Percentiles rank a stretch among this genome's conserved stretches.
These are phyloP conservation scores for Protomyces inundatus DNA, from an alignment of 1,139 yeast genomes.

Conservation along the genomic window DNA sequence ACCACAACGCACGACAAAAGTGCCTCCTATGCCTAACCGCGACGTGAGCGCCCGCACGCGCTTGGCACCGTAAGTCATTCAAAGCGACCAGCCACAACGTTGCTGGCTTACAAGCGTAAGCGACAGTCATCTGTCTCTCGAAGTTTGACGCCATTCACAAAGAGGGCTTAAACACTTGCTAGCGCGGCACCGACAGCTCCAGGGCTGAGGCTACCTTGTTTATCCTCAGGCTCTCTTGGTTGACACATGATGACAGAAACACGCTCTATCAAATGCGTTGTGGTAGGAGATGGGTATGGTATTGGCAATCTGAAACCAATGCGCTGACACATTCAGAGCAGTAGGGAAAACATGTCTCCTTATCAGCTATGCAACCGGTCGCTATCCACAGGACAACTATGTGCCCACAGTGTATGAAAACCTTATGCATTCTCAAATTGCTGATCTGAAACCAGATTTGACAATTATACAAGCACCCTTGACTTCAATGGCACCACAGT, in stretches of 20 bases:
- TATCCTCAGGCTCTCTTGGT: conserved; percentile 56
- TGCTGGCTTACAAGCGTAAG: too few species aligned
- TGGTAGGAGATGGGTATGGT: conserved; percentile 80
- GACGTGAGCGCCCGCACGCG: too few species aligned
- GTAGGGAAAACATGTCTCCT: conserved; percentile 90
- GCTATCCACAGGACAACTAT: conserved; percentile 82
- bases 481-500: conserved; percentile 75
- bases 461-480: conserved; percentile 80
- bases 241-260: too few species aligned
- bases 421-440: too few species aligned
- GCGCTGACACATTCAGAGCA: conserved; percentile 47
- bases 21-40: too few species aligned
- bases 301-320: background rate
- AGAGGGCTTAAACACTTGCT: too few species aligned
- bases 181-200: background rate
- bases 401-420: conserved; percentile 65
- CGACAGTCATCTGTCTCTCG: too few species aligned
- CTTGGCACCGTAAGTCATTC: too few species aligned
- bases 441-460: conserved; percentile 36
- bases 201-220: background rate
- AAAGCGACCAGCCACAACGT: too few species aligned
- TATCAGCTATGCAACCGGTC: conserved; percentile 85
- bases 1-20: too few species aligned
- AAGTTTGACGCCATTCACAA: too few species aligned
- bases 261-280: conserved; percentile 70